These are phyloP conservation scores for Angophora floribunda DNA, from an alignment of 345 rosid genomes.

Conservation along the genomic window DNA sequence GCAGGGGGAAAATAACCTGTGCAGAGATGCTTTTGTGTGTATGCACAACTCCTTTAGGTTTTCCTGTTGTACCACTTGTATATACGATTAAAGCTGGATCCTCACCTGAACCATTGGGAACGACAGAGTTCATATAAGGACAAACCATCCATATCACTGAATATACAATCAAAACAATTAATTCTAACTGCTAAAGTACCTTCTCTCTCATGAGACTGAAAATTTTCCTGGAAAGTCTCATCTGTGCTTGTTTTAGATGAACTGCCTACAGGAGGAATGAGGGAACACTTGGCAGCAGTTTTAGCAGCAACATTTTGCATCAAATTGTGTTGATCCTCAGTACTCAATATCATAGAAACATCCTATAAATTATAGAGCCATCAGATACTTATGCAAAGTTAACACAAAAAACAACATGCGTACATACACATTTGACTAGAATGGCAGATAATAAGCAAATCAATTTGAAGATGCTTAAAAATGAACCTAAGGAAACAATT, in stretches of 20 bases:
- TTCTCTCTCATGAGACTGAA: conserved; percentile 2
- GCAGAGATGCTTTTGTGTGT: conserved; percentile 78
- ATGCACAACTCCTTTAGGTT: conserved; percentile 98
- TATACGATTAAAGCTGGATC: conserved; percentile 85
- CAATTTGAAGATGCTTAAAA: not conserved
- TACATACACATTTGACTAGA: not conserved
- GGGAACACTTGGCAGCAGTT: conserved; percentile 52
- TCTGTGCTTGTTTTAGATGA: conserved; percentile 21
- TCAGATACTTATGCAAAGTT: not conserved
- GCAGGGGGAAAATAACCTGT: conserved; percentile 36
- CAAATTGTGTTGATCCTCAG: conserved; percentile 56
- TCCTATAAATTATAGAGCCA: conserved; percentile 31
- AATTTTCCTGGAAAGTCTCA: conserved; percentile 26
- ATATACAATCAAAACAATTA: not conserved
- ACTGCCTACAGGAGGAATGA: conserved; percentile 50
- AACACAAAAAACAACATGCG: not conserved
- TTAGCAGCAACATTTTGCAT: conserved; percentile 70
- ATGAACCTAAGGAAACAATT: not conserved
- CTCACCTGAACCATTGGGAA: conserved; percentile 32
- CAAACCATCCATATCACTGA: not conserved
- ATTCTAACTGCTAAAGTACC: conserved; percentile 1
- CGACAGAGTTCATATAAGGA: not conserved
- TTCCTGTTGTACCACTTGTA: conserved; percentile 98
- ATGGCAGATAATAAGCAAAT: not conserved
- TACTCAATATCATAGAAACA: conserved; percentile 62